Evolutionary conservation across 352 stramenopile genomes (phyloP).

Genomic region (Plasmopara muralis): DNA sequence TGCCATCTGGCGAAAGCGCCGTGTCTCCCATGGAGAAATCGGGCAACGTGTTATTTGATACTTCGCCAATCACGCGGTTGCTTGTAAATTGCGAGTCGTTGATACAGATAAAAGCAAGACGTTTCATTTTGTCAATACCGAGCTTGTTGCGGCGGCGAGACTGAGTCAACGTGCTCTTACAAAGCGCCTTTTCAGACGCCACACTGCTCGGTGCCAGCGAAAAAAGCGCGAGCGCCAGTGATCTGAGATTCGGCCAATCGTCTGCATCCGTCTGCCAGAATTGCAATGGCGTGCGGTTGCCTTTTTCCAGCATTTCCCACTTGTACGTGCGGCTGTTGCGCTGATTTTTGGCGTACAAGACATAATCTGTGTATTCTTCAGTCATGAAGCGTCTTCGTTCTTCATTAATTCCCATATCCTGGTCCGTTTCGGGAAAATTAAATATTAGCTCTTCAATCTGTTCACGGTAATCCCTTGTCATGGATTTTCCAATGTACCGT

Average conservation of each 20-base stretch:
- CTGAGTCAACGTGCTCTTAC: constrained; percentile 54
- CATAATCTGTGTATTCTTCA: constrained; percentile 72
- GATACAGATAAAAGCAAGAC: constrained; percentile 77
- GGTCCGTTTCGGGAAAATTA: constrained; percentile 65
- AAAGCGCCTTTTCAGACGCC: constrained; percentile 61
- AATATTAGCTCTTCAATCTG: constrained; percentile 83
- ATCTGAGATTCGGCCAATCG: constrained; percentile 74
- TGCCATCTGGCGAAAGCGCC: constrained; percentile 60
- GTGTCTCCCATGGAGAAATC: constrained; percentile 69
- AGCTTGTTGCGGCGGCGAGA: constrained; percentile 70
- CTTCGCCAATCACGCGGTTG: constrained; percentile 34
- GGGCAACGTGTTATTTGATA: constrained; percentile 51
- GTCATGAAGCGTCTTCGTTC: constrained; percentile 63
- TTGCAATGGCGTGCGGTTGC: constrained; percentile 63
- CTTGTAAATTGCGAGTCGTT: constrained; percentile 70
- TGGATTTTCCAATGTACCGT: constrained; percentile 76
- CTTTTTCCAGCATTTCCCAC: constrained; percentile 82
- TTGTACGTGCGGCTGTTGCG: constrained; percentile 74
- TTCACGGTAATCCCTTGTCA: constrained; percentile 75
- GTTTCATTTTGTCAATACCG: constrained; percentile 60
- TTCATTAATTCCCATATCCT: constrained; percentile 57
- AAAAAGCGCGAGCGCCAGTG: constrained; percentile 68
- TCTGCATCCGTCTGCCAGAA: constrained; percentile 76
- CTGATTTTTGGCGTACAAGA: constrained; percentile 79
- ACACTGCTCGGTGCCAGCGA: constrained; percentile 70